A percentile compares a stretch with the other conserved stretches of the same genome.
Conservation (phyloP, 2,329 filamentous ascomycete species). For the Simplicillium aogashimaense region DNA sequence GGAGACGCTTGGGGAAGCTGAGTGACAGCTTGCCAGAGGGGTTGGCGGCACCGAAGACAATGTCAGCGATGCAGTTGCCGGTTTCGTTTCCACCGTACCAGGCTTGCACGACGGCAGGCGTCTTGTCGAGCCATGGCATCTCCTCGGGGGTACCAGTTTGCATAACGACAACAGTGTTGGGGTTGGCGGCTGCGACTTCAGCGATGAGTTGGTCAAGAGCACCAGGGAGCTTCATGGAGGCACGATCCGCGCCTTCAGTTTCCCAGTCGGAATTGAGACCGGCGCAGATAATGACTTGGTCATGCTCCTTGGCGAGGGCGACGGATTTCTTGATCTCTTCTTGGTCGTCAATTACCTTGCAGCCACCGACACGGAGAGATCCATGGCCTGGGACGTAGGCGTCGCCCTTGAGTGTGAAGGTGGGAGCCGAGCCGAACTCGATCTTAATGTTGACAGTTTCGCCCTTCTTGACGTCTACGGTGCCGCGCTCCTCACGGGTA, state of each 20-base stretch:
- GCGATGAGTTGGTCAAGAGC: constrained; percentile 60
- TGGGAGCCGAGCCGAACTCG: constrained; percentile 49
- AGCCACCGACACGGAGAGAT: constrained; percentile 52
- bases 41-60: constrained; percentile 65
- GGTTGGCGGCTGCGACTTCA: constrained; percentile 55
- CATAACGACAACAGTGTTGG: constrained; percentile 62
- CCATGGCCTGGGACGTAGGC: constrained; percentile 45
- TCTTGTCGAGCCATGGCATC: constrained; percentile 57
- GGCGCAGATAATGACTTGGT: constrained; percentile 69
- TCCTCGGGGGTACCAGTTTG: constrained; percentile 68
- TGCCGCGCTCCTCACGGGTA: constrained; percentile 53
- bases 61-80: constrained; percentile 70
- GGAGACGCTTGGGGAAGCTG: constrained; percentile 56
- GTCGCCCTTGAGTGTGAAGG: constrained; percentile 41
- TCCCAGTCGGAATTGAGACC: constrained; percentile 78
- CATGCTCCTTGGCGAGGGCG: constrained; percentile 55
- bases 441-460: constrained; percentile 48
- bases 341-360: constrained; percentile 44
- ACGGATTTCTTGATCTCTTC: constrained; percentile 58
- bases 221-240: constrained; percentile 68
- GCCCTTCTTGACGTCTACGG: constrained; percentile 46
- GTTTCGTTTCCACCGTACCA: constrained; percentile 88
- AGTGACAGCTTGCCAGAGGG: constrained; percentile 68
- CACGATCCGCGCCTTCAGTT: constrained; percentile 68
- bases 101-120: constrained; percentile 56